Evolutionary conservation across 2,329 filamentous ascomycete genomes (phyloP).

Genomic region (Sclerotinia borealis): DNA sequence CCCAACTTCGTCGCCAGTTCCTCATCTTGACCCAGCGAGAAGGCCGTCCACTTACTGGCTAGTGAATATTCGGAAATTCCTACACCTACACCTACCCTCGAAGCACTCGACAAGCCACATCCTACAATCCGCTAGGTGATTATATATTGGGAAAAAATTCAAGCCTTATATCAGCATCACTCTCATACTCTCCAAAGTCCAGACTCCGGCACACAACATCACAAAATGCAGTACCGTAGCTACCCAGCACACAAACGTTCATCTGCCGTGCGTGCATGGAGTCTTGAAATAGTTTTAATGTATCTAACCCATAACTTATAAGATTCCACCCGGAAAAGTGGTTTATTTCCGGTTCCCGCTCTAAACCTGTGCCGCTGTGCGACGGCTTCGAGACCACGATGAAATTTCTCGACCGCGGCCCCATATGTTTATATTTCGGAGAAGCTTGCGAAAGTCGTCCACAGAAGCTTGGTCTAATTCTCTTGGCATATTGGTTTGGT

Average conservation of each 20-base stretch:
- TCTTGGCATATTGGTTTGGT: not conserved
- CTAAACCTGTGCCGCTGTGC: not conserved
- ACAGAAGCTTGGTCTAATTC: not conserved
- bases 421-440: not conserved
- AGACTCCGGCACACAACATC: too few species aligned
- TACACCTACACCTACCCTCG: not conserved
- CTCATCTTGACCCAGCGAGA: too few species aligned
- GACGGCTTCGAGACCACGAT: too few species aligned
- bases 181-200: too few species aligned
- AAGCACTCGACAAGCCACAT: not conserved
- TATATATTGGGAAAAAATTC: too few species aligned
- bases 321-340: not conserved
- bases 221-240: too few species aligned
- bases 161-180: not conserved
- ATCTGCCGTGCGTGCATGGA: not conserved
- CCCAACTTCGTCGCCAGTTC: too few species aligned
- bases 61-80: not conserved
- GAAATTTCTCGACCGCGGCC: too few species aligned
- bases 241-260: not conserved
- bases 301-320: not conserved
- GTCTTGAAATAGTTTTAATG: not conserved
- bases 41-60: not conserved
- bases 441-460: not conserved
- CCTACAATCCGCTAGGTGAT: not conserved
- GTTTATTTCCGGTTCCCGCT: not conserved